A percentile compares a stretch with the other conserved stretches of the same genome.
phyloP scores from a whole-genome alignment of 192 early-diverging fungal genomes.

The Pilobolus umbonatus region DNA sequence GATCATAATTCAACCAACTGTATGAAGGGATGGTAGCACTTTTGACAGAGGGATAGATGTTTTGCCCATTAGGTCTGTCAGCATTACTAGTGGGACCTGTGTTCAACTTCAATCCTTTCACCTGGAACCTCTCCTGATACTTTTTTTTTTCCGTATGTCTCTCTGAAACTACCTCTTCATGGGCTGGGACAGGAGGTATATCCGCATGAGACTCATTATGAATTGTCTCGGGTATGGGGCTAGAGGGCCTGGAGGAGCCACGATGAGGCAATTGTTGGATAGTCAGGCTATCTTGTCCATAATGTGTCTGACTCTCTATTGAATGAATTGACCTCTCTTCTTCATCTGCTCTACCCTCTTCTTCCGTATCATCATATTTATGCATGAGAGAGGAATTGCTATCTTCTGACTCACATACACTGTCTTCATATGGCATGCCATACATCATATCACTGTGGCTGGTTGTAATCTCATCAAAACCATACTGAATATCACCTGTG shows the following conservation, averaged over 20 bases:
- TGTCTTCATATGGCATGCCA: background rate
- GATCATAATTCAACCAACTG: slow-evolving; percentile 11
- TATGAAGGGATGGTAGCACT: slow-evolving; percentile 13
- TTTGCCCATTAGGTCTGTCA: background rate
- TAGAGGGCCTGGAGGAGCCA: background rate
- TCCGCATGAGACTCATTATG: background rate
- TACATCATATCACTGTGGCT: no score
- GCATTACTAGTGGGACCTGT: background rate
- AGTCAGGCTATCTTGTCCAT: background rate
- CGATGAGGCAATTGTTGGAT: background rate
- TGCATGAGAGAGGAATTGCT: background rate
- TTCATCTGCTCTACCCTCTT: background rate
- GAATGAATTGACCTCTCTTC: background rate
- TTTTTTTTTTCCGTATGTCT: slow-evolving; percentile 2
- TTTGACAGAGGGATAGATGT: slow-evolving; percentile 1
- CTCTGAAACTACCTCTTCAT: background rate
- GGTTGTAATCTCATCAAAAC: background rate
- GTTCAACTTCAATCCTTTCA: slow-evolving; percentile 9
- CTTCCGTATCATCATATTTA: background rate
- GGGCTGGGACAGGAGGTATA: background rate
- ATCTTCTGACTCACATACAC: background rate
- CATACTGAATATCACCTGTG: slow-evolving; percentile 21
- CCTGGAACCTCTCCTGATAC: slow-evolving; percentile 6
- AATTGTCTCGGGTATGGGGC: background rate
- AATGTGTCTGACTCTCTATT: background rate